These are phyloP conservation scores for Cyberlindnera petersonii DNA, from an alignment of 805 yeast species.

Conservation along the genomic window DNA sequence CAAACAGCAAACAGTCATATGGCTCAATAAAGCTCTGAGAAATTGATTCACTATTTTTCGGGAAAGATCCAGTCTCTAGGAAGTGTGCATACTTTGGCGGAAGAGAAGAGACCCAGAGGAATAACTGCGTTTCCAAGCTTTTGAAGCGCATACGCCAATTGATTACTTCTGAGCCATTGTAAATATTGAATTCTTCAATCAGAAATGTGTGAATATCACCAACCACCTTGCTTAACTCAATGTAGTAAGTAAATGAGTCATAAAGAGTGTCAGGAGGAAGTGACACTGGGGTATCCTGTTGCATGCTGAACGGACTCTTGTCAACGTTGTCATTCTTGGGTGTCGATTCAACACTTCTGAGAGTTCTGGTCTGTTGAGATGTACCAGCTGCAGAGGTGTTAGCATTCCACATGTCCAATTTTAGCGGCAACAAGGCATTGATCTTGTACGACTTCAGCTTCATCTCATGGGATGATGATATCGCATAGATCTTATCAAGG, in stretches of 20 bases:
- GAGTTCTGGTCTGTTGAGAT: conserved; percentile 8
- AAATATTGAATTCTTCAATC: conserved; percentile 21
- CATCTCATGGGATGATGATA: conserved; percentile 25
- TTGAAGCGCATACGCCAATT: conserved; percentile 21
- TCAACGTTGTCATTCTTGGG: conserved; percentile 5
- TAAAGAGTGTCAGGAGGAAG: conserved; percentile 11
- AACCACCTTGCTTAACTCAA: conserved; percentile 22
- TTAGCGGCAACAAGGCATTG: conserved; percentile 20
- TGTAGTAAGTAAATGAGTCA: conserved; percentile 24
- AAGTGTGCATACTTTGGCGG: conserved; percentile 14
- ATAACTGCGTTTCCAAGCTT: conserved; percentile 19
- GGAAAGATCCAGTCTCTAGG: conserved; percentile 14
- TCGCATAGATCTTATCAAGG: conserved; percentile 24
- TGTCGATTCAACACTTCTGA: conserved; percentile 8
- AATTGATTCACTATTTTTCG: background rate
- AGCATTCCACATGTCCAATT: conserved; percentile 17
- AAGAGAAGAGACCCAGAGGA: conserved; percentile 19
- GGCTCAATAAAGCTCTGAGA: conserved; percentile 12
- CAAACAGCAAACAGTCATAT: conserved; percentile 22
- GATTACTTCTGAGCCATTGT: conserved; percentile 16
- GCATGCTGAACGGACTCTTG: conserved; percentile 5
- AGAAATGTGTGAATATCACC: conserved; percentile 25
- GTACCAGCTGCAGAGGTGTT: conserved; percentile 1
- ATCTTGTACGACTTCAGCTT: conserved; percentile 19
- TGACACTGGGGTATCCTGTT: background rate